Conservation (phyloP, 2,329 filamentous ascomycete species). For the Sclerotiophoma versabilis region DNA sequence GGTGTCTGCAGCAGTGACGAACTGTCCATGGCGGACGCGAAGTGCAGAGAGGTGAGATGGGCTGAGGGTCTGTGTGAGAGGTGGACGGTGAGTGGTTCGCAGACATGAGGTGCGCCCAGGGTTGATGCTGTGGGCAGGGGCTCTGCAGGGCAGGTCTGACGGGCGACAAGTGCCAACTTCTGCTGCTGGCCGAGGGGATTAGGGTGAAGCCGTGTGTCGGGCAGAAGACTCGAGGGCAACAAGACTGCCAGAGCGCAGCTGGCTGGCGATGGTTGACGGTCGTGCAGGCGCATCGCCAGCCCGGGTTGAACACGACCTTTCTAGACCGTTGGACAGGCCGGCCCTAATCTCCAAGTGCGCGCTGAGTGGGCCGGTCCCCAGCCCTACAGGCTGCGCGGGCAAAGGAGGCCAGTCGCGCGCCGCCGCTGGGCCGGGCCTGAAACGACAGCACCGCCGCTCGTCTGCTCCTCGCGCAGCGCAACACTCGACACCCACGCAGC, state of each 20-base stretch:
- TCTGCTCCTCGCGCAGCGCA: conserved; percentile 7
- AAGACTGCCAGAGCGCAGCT: too few relatives aligned
- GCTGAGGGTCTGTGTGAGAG: background rate
- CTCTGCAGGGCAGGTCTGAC: too few relatives aligned
- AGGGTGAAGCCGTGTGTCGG: too few relatives aligned
- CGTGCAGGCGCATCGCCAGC: conserved; percentile 12
- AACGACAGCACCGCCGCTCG: conserved; percentile 1
- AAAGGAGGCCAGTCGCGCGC: conserved; percentile 6
- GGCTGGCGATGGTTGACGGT: background rate
- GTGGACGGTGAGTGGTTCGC: too few relatives aligned
- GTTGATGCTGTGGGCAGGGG: too few relatives aligned
- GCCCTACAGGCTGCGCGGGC: conserved; percentile 2
- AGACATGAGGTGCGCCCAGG: too few relatives aligned
- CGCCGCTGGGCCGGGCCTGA: background rate
- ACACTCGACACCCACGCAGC: conserved; percentile 25
- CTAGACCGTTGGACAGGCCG: conserved; percentile 3
- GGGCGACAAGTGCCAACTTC: too few relatives aligned
- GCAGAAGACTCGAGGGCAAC: too few relatives aligned
- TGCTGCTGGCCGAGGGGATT: too few relatives aligned
- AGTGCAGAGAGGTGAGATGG: background rate
- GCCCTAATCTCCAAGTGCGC: background rate
- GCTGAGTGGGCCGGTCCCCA: background rate
- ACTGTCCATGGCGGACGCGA: background rate
- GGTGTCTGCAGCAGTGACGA: background rate
- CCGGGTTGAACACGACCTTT: conserved; percentile 8